Conservation (phyloP, 352 stramenopile species). For the Globisporangium irregulare region DNA sequence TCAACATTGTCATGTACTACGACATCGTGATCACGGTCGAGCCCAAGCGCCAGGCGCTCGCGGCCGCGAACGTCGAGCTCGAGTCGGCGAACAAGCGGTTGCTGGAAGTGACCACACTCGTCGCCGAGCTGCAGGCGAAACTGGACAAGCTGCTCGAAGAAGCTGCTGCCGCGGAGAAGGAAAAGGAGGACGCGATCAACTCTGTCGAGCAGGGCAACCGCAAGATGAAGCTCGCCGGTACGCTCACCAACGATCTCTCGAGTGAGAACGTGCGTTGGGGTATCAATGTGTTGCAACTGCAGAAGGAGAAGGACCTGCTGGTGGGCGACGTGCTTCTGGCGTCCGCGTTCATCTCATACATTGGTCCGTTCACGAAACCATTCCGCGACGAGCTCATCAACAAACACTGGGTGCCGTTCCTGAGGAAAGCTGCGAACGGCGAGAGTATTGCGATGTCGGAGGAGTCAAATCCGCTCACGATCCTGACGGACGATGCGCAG, state of each 20-base stretch:
- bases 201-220: slow-evolving; percentile 90
- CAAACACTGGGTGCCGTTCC: slow-evolving; percentile 91
- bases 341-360: slow-evolving; percentile 95
- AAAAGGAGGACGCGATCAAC: slow-evolving; percentile 93
- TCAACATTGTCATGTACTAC: slow-evolving; percentile 98
- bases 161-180: slow-evolving; percentile 86
- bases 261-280: slow-evolving; percentile 96
- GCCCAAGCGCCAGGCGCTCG: slow-evolving; percentile 91
- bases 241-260: slow-evolving; percentile 92
- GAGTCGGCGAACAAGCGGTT: slow-evolving; percentile 90
- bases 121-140: slow-evolving; percentile 92
- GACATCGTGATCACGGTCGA: slow-evolving; percentile 95
- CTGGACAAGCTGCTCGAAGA: slow-evolving; percentile 91
- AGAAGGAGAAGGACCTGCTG: slow-evolving; percentile 90
- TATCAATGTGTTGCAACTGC: slow-evolving; percentile 91
- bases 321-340: slow-evolving; percentile 93
- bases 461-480: slow-evolving; percentile 86
- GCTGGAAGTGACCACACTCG: slow-evolving; percentile 82
- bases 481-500: slow-evolving; percentile 90
- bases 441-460: slow-evolving; percentile 91
- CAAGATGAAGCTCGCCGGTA: slow-evolving; percentile 95
- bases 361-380: slow-evolving; percentile 93
- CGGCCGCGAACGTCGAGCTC: slow-evolving; percentile 89
- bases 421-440: slow-evolving; percentile 83
- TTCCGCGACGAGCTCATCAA: slow-evolving; percentile 94